Percentiles rank a stretch among this genome's conserved stretches.
Conservation (phyloP, 2,329 filamentous ascomycete species). For the Clonostachys byssicola region DNA sequence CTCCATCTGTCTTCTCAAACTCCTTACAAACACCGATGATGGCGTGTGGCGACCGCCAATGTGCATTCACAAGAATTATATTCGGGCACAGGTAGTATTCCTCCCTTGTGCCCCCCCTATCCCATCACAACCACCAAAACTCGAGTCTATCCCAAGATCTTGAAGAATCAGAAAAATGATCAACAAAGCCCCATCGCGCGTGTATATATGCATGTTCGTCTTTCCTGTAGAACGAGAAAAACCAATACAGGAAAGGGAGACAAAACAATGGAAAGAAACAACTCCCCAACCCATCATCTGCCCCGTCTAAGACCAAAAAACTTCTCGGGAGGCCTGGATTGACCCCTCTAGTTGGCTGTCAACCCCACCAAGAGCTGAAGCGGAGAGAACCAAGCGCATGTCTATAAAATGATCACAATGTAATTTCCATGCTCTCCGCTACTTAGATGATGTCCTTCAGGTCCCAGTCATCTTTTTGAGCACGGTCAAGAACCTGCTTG, state of each 20-base stretch:
- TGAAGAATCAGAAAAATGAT: constrained; percentile 1
- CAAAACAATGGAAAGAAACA: not conserved
- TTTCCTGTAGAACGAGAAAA: not conserved
- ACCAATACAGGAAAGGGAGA: constrained; percentile 1
- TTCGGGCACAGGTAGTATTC: too few relatives aligned
- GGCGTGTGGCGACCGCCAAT: too few relatives aligned
- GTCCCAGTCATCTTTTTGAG: constrained; percentile 49
- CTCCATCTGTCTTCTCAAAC: too few relatives aligned
- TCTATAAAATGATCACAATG: not conserved
- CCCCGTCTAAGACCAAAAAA: not conserved
- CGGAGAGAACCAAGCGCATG: not conserved
- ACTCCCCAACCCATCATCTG: too few relatives aligned
- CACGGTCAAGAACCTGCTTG: constrained; percentile 41
- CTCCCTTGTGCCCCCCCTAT: not conserved
- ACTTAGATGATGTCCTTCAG: constrained; percentile 33
- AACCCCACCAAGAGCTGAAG: not conserved
- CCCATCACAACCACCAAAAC: not conserved
- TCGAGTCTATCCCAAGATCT: not conserved
- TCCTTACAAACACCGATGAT: too few relatives aligned
- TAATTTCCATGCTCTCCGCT: not conserved
- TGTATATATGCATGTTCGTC: not conserved
- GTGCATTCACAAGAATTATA: too few relatives aligned
- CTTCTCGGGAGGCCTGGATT: too few relatives aligned
- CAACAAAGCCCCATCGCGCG: not conserved
- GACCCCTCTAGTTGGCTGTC: too few relatives aligned